Evolutionary conservation across 2,329 filamentous ascomycete species (phyloP).

Genomic region (Ciborinia camelliae): DNA sequence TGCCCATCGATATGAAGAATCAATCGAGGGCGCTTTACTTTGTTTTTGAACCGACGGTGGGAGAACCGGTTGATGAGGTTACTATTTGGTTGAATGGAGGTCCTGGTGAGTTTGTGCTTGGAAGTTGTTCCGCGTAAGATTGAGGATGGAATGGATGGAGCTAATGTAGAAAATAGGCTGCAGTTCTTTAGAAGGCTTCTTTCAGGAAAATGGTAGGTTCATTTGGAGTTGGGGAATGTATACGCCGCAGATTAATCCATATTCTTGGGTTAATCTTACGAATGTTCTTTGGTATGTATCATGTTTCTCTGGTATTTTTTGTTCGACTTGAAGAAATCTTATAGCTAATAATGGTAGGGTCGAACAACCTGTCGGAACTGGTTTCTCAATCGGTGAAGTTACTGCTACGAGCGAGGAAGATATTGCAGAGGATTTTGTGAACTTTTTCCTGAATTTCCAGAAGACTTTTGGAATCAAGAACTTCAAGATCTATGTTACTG

Average conservation of each 20-base stretch:
- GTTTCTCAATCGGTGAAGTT: constrained; percentile 28
- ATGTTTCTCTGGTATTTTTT: too few relatives aligned
- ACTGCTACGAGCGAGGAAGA: constrained; percentile 44
- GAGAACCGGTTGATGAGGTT: constrained; percentile 45
- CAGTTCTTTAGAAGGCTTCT: constrained; percentile 37
- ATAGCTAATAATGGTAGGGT: constrained; percentile 46
- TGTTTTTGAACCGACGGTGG: constrained; percentile 51
- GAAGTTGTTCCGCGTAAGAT: constrained; percentile 42
- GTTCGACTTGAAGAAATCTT: constrained; percentile 17
- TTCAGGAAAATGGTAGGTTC: constrained; percentile 40
- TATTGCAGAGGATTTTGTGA: constrained; percentile 45
- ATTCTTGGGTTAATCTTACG: constrained; percentile 41
- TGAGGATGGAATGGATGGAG: neutral
- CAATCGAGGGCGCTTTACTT: constrained; percentile 45
- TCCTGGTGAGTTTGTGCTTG: constrained; percentile 45
- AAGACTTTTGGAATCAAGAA: constrained; percentile 51
- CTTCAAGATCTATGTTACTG: constrained; percentile 53
- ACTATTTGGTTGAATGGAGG: constrained; percentile 50
- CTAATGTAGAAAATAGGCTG: constrained; percentile 40
- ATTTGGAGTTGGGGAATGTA: constrained; percentile 35
- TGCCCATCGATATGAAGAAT: constrained; percentile 50
- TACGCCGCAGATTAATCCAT: constrained; percentile 31
- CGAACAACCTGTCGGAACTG: constrained; percentile 45
- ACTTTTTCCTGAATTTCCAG: constrained; percentile 54
- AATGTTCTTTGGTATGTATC: constrained; percentile 40